Base-by-base conservation (phyloP, 148 eudicot genomes). In the Oxyria digyna region DNA sequence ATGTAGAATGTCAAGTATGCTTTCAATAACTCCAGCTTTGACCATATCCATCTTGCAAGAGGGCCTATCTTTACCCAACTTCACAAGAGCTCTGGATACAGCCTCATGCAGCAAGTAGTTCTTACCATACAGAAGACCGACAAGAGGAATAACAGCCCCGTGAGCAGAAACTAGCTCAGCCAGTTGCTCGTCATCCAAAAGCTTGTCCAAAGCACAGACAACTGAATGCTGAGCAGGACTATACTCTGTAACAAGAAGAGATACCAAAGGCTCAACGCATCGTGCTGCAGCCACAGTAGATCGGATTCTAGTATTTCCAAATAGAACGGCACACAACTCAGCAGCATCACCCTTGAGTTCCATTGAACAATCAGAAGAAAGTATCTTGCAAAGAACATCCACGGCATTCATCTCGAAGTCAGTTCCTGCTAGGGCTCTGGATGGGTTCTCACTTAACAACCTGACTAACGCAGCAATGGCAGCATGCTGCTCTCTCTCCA, bases 11-110 rank as follows among this genome's bases (percentile, higher is more conserved):
- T 90, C 98, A 64, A 94, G 96, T 43, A 88, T 76, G 68, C 92
- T 74, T 76, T 94, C 98, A 65, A 88, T 88, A 21, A 88, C 89
- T 63, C 98, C 96, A 75, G 92, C 87, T 85, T 86, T 90, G 69
- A 94, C 98, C 97, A 90, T 94, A 73, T 94, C 98, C 85, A 81
- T 86, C 87, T 94, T 94, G 76, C 96, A 90, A 54, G 96, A 76
- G 69, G 98, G 98, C 75, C 96, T 86, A 72, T 94, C 97, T 80
- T 94, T 94, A 40, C 98, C 98, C 77, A 94, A 80, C 75, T 94
- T 94, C 69, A 94, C 98, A 77, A 94, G 85, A 75, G 98, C 98
- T 80, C 92, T 81, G 50, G 97, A 94, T 68, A 85, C 83, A 78
- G 96, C 90, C 75, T 90, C 98, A 49, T 90, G 90, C 77, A 94